A percentile compares a stretch with the other conserved stretches of the same genome.
Evolutionary conservation across 1,139 yeast genomes (phyloP).

Genomic region (Tardiomyces digboiensis): DNA sequence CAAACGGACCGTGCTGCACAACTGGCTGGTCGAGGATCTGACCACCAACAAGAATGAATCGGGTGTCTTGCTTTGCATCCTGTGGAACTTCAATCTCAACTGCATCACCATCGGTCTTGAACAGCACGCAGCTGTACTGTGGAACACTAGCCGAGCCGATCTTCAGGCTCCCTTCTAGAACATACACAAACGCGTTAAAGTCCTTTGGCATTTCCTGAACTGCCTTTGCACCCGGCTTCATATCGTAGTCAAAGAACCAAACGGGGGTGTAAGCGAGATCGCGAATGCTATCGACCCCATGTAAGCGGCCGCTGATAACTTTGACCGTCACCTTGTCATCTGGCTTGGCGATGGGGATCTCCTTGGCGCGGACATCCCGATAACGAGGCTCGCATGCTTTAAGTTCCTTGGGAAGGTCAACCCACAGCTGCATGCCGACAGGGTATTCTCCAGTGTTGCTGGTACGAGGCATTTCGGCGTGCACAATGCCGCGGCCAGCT

Average conservation of each 20-base stretch:
- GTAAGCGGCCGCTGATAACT: conserved; percentile 69
- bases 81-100: conserved; percentile 17
- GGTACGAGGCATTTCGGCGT: conserved; percentile 75
- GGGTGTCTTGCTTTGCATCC: conserved; percentile 27
- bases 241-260: conserved; percentile 41
- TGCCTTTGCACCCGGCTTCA: conserved; percentile 62
- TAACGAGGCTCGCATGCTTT: conserved; percentile 66
- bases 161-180: conserved; percentile 52
- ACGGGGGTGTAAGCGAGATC: conserved; percentile 84
- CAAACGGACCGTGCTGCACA: conserved; percentile 87
- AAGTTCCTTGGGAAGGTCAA: conserved; percentile 63
- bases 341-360: conserved; percentile 63
- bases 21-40: conserved; percentile 62
- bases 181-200: conserved; percentile 67
- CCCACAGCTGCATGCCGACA: conserved; percentile 79
- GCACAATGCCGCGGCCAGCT: conserved; percentile 85
- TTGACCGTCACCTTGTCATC: conserved; percentile 57
- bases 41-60: conserved; percentile 71
- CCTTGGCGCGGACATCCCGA: conserved; percentile 62
- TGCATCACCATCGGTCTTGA: conserved; percentile 23
- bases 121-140: conserved; percentile 40
- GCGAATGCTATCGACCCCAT: conserved; percentile 64
- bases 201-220: conserved; percentile 50
- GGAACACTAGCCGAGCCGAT: conserved; percentile 28
- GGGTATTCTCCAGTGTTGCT: conserved; percentile 30